A percentile compares a stretch with the other conserved stretches of the same genome.
phyloP scores from a whole-genome alignment of 176 grass and related monocot genomes.

The Oryza meyeriana region DNA sequence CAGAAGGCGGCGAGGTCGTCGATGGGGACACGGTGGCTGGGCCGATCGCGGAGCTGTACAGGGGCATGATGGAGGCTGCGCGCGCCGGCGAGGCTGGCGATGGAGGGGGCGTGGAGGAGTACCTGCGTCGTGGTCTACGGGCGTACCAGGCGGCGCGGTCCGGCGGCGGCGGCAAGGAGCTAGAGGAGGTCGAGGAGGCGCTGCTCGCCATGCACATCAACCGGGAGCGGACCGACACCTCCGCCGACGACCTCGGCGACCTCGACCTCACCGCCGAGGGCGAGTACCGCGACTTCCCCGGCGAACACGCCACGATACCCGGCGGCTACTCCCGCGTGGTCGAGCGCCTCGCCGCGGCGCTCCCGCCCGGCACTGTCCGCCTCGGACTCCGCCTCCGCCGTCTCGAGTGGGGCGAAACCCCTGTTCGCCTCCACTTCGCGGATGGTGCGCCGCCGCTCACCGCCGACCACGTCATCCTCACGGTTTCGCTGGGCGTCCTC shows the following conservation, averaged over 20 bases:
- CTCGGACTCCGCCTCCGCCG: slow-evolving; percentile 44
- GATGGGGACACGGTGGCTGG: slow-evolving; percentile 41
- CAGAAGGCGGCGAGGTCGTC: slow-evolving; percentile 60
- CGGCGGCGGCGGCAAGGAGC: neutral
- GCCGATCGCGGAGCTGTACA: slow-evolving; percentile 56
- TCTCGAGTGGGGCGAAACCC: slow-evolving; percentile 52
- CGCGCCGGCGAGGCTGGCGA: slow-evolving; percentile 41
- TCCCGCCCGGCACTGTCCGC: slow-evolving; percentile 50
- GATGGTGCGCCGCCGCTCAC: slow-evolving; percentile 24
- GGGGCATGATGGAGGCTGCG: slow-evolving; percentile 62
- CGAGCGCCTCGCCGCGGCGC: slow-evolving; percentile 42
- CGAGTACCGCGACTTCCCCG: slow-evolving; percentile 87
- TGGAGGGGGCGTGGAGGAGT: slow-evolving; percentile 37
- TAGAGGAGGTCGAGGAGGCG: slow-evolving; percentile 60
- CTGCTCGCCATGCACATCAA: slow-evolving; percentile 68
- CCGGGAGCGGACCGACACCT: slow-evolving; percentile 58
- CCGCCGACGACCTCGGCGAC: slow-evolving; percentile 58
- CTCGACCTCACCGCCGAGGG: slow-evolving; percentile 72
- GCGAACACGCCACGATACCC: slow-evolving; percentile 82
- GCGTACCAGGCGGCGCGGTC: slow-evolving; percentile 43
- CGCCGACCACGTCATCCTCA: slow-evolving; percentile 74
- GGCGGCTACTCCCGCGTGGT: slow-evolving; percentile 67
- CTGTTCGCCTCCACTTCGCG: slow-evolving; percentile 59
- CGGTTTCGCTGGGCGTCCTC: slow-evolving; percentile 79
- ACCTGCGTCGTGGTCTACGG: slow-evolving; percentile 57